Evolutionary conservation across 352 stramenopile species (phyloP), one percentile per base, ranked within the genome.

Genomic region (Pythium oligandrum): DNA sequence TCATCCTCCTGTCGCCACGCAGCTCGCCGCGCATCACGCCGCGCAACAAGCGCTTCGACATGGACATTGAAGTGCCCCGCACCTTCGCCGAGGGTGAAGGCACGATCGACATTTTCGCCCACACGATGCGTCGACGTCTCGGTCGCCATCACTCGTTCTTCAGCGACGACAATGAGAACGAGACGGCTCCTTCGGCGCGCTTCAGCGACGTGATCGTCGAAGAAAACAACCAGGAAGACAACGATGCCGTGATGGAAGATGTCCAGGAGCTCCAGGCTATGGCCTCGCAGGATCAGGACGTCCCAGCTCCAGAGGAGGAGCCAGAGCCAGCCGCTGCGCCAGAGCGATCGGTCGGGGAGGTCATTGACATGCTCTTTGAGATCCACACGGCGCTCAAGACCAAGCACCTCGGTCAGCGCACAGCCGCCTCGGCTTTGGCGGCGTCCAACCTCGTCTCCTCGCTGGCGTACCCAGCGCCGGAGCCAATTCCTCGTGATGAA

Each of bases 321-420:
- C 44, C 48, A 36, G 55, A 44, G 49, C 40, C 37, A 32, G 5
- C 32, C 32, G 51, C 35, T 7, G 45, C 33, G 3, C 34, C 44
- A 2, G 12, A 40, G 8, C 50, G 44, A 4, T 64, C 57, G 32
- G 83, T 93, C 1, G 64, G 73, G 0, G 70, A 88, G 30, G 80
- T 90, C n/a, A 78, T 93, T 36, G 80, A 93, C 64, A 83, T 88
- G 69, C 69, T 93, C 6, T 93, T 93, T 51, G 80, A 90, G 55
- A 93, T 93, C 59, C 83, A 93, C 65, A 78, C 83, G 53, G 80
- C 80, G 44, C 69, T 90, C 12, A 93, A 90, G 65, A 84, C 75
- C 48, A 67, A 80, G 33, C 78, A 93, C 57, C 54, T 88, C n/a
- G 79, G 80, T 8, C 74, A 88, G 57, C 68, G 80, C 48, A 93